Conservation (phyloP, 208 protist genomes). For the Trypanosoma rangeli region DNA sequence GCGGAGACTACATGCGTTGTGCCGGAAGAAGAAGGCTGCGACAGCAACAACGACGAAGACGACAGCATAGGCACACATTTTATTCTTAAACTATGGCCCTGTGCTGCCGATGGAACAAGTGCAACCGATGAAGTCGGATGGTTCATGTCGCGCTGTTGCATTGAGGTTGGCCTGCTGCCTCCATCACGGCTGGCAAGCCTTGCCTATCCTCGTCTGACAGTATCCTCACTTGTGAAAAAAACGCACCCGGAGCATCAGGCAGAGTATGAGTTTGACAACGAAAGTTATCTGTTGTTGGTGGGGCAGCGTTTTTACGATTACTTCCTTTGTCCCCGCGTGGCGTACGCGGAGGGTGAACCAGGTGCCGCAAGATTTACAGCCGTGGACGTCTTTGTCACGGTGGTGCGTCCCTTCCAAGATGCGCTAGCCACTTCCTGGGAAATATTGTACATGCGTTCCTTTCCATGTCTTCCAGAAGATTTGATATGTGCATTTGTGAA, state of each 20-base stretch:
- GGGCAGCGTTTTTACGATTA: conserved; percentile 27
- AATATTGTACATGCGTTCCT: background rate
- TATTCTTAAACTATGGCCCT: conserved; percentile 13
- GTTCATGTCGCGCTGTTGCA: conserved; percentile 10
- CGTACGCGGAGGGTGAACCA: background rate
- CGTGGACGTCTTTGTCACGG: conserved; percentile 21
- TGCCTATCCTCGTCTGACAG: conserved; percentile 6
- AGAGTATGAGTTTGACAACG: background rate
- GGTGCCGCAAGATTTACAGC: conserved; percentile 1
- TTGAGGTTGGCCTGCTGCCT: conserved; percentile 11
- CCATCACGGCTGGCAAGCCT: background rate
- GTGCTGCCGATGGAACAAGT: background rate
- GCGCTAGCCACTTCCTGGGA: conserved; percentile 7
- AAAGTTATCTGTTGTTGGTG: conserved; percentile 23
- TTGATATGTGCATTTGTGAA: conserved; percentile 28
- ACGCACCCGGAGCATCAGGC: background rate
- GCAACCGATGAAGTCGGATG: background rate
- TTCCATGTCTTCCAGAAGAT: conserved; percentile 17
- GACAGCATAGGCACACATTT: conserved; percentile 6
- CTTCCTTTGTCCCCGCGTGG: conserved; percentile 29
- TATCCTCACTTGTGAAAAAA: background rate
- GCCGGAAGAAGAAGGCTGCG: background rate
- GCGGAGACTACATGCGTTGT: background rate
- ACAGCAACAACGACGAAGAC: background rate
- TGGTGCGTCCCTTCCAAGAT: background rate